phyloP scores from a whole-genome alignment of 2,329 filamentous ascomycete species.

The Aspergillus floridensis region DNA sequence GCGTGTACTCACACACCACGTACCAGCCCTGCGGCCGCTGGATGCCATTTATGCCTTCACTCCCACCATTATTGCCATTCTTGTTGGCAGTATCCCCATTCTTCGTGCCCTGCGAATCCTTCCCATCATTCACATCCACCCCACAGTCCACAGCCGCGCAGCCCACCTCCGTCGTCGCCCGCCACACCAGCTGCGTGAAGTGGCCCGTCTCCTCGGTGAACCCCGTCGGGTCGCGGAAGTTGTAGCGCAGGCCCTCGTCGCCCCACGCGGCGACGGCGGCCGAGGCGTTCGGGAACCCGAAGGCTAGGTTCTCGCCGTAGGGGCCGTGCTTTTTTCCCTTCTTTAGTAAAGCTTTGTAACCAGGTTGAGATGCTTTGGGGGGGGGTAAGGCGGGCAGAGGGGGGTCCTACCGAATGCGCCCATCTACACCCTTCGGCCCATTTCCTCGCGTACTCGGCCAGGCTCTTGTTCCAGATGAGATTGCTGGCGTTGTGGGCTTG shows the following conservation, averaged over 20 bases:
- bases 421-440: constrained; percentile 50
- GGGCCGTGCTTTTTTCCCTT: constrained; percentile 50
- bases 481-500: constrained; percentile 58
- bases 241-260: constrained; percentile 56
- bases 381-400: background rate
- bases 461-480: constrained; percentile 64
- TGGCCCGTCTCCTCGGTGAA: constrained; percentile 64
- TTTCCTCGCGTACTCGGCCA: constrained; percentile 54
- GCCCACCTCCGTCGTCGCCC: constrained; percentile 58
- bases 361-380: background rate
- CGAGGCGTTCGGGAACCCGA: constrained; percentile 61
- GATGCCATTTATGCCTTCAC: background rate
- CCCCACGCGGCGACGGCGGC: constrained; percentile 66
- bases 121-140: constrained; percentile 34
- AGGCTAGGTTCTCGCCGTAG: constrained; percentile 72
- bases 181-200: constrained; percentile 74
- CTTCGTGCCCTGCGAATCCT: constrained; percentile 10
- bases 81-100: constrained; percentile 21
- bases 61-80: background rate
- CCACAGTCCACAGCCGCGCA: constrained; percentile 51
- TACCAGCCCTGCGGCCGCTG: constrained; percentile 55
- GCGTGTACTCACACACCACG: constrained; percentile 69
- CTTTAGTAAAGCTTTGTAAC: constrained; percentile 3
- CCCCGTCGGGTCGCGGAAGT: constrained; percentile 54
- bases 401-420: constrained; percentile 37